phyloP scores from a whole-genome alignment of 2,329 filamentous ascomycete genomes.

The Aspergillus neoniger region DNA sequence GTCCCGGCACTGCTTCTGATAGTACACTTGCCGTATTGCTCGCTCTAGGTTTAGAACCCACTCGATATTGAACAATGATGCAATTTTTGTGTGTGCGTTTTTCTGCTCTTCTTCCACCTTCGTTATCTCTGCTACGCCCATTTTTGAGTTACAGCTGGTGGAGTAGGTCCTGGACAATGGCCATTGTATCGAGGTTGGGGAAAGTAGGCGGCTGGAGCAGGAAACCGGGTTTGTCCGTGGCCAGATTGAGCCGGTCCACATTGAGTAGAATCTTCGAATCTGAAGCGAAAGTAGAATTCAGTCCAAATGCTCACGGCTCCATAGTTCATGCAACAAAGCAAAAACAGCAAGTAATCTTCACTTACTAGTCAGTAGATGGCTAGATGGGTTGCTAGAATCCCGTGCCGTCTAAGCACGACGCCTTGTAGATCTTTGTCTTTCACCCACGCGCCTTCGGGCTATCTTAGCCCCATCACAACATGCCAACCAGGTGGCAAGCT shows the following conservation, averaged over 20 bases:
- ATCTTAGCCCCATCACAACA: neutral
- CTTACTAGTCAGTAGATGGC: neutral
- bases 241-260: constrained; percentile 1
- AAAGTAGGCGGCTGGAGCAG: neutral
- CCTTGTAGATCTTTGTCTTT: neutral
- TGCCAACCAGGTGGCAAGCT: constrained; percentile 6
- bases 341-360: neutral
- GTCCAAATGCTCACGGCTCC: neutral
- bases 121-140: neutral
- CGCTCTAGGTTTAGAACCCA: constrained; percentile 5
- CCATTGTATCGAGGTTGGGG: neutral
- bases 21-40: neutral
- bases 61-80: neutral
- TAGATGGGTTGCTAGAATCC: neutral
- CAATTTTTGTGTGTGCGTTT: neutral
- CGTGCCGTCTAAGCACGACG: neutral
- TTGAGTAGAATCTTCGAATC: neutral
- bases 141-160: constrained; percentile 11
- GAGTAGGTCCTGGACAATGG: constrained; percentile 12
- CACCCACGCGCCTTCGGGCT: neutral
- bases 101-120: neutral
- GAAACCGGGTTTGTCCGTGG: neutral
- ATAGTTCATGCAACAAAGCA: constrained; percentile 6
- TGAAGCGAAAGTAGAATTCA: neutral
- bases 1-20: neutral